phyloP scores from a whole-genome alignment of 2,329 filamentous ascomycete species.

The Blastomyces silverae region DNA sequence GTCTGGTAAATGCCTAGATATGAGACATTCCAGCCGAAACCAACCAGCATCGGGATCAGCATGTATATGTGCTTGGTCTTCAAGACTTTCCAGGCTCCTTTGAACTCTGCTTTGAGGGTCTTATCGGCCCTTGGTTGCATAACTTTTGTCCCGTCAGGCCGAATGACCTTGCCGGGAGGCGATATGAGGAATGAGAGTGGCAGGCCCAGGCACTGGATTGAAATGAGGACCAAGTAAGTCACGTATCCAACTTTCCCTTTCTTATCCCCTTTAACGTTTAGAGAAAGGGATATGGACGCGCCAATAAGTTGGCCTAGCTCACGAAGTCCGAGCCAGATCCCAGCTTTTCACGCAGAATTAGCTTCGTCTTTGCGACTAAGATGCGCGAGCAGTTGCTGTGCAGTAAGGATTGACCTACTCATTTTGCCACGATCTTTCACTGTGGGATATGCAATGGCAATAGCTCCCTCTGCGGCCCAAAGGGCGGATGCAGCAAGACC shows the following conservation, averaged over 20 bases:
- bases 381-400: neutral
- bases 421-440: slow-evolving; percentile 38
- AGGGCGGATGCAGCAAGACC: slow-evolving; percentile 36
- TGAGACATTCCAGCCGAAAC: slow-evolving; percentile 46
- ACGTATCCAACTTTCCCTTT: slow-evolving; percentile 42
- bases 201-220: slow-evolving; percentile 41
- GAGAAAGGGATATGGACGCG: slow-evolving; percentile 44
- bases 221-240: slow-evolving; percentile 38
- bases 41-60: slow-evolving; percentile 43
- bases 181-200: slow-evolving; percentile 42
- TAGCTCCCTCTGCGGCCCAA: slow-evolving; percentile 38
- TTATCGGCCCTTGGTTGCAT: slow-evolving; percentile 28
- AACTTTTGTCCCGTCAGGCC: slow-evolving; percentile 31
- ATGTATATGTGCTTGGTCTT: slow-evolving; percentile 42
- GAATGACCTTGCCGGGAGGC: slow-evolving; percentile 41
- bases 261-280: slow-evolving; percentile 41
- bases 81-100: slow-evolving; percentile 34
- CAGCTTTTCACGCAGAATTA: slow-evolving; percentile 25
- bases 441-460: slow-evolving; percentile 40
- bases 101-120: slow-evolving; percentile 31
- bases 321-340: slow-evolving; percentile 49
- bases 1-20: slow-evolving; percentile 49
- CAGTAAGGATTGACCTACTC: slow-evolving; percentile 17
- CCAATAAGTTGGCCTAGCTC: slow-evolving; percentile 49
- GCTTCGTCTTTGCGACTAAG: neutral